These are phyloP conservation scores for Colletotrichum sp. DNA, from an alignment of 2,329 filamentous ascomycete genomes.

Conservation along the genomic window DNA sequence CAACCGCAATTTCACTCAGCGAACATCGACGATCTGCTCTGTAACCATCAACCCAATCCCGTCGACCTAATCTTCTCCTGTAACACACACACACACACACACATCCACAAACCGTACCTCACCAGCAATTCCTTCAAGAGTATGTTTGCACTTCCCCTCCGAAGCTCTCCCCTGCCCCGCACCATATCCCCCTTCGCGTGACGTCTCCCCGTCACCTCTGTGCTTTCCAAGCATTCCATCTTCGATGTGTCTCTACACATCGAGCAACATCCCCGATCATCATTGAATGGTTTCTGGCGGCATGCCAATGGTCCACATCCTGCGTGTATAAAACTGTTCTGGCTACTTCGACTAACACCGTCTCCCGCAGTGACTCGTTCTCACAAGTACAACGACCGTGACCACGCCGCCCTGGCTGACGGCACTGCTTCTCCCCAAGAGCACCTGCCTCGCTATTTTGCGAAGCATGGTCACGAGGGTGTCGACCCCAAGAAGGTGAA, in stretches of 20 bases:
- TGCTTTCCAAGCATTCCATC: neutral
- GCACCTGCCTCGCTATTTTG: conserved; percentile 89
- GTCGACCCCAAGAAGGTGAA: conserved; percentile 91
- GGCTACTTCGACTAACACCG: conserved; percentile 11
- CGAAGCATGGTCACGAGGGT: conserved; percentile 82
- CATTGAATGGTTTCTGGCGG: neutral
- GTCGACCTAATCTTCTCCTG: neutral
- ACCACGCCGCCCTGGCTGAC: conserved; percentile 81
- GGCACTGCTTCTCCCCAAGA: conserved; percentile 73
- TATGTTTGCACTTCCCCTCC: conserved; percentile 12
- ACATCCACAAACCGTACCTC: neutral
- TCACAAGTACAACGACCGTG: conserved; percentile 93
- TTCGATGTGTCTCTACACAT: neutral
- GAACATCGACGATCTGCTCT: neutral
- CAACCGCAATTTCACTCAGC: neutral
- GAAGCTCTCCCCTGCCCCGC: conserved; percentile 6
- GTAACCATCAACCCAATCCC: neutral
- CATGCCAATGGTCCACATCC: neutral
- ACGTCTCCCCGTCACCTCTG: neutral
- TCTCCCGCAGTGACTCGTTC: conserved; percentile 85
- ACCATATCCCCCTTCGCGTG: neutral
- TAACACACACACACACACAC: neutral
- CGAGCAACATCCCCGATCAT: neutral
- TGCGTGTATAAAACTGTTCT: neutral
- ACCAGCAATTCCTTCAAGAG: conserved; percentile 11